Conservation (phyloP, 352 stramenopile species). For the Thalassiosira pacifica region DNA sequence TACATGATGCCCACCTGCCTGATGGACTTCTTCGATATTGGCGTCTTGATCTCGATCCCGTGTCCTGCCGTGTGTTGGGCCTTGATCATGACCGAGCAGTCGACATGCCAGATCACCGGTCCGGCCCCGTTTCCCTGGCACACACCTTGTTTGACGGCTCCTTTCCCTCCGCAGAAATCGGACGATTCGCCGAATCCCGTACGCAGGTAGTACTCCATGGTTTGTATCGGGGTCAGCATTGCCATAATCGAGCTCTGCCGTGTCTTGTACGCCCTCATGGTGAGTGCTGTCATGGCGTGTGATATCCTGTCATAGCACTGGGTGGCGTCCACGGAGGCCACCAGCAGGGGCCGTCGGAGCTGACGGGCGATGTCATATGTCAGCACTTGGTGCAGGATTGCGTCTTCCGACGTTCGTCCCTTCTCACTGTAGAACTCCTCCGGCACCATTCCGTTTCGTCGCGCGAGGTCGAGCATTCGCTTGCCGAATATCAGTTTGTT, state of each 20-base stretch:
- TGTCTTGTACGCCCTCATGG: background rate
- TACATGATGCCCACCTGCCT: background rate
- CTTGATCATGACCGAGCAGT: slow-evolving; percentile 14
- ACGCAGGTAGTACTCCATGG: slow-evolving; percentile 21
- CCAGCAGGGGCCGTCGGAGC: background rate
- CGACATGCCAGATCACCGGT: background rate
- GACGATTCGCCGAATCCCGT: slow-evolving; percentile 16
- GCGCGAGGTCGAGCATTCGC: slow-evolving; percentile 32
- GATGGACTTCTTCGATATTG: background rate
- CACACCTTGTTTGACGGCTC: background rate
- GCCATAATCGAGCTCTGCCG: background rate
- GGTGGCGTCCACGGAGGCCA: slow-evolving; percentile 4
- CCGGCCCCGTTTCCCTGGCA: slow-evolving; percentile 9
- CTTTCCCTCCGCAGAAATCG: background rate
- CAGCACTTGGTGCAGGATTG: background rate
- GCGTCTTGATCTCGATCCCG: background rate
- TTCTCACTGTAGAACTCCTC: slow-evolving; percentile 35
- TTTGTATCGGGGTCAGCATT: slow-evolving; percentile 16
- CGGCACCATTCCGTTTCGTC: slow-evolving; percentile 15
- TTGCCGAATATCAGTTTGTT: slow-evolving; percentile 51
- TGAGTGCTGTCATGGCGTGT: slow-evolving; percentile 7
- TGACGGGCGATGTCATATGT: slow-evolving; percentile 12
- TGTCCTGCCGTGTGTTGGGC: background rate
- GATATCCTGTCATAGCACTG: slow-evolving; percentile 23
- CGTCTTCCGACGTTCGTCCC: slow-evolving; percentile 19